These are phyloP conservation scores for Phytophthora constricta DNA, from an alignment of 352 stramenopile species.

Conservation along the genomic window DNA sequence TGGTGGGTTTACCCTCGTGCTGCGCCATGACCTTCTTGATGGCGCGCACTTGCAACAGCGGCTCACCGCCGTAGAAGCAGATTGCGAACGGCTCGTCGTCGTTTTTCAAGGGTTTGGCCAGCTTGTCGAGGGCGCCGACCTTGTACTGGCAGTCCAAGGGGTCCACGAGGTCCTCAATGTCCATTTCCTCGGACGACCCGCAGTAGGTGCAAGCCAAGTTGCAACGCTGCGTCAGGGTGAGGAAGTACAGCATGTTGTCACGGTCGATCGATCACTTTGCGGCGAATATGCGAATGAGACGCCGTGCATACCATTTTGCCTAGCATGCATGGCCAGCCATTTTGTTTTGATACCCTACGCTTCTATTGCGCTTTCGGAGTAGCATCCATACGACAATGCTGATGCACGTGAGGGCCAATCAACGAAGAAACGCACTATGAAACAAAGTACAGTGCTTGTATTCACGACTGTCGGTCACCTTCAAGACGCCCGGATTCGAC, in stretches of 20 bases:
- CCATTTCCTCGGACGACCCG: slow-evolving; percentile 43
- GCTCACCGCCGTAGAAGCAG: slow-evolving; percentile 50
- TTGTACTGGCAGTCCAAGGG: slow-evolving; percentile 35
- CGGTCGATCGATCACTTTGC: neutral
- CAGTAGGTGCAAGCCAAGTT: slow-evolving; percentile 49
- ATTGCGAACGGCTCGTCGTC: slow-evolving; percentile 38
- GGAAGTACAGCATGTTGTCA: slow-evolving; percentile 37
- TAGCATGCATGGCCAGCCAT: neutral
- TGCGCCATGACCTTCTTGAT: slow-evolving; percentile 51
- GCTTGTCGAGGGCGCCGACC: slow-evolving; percentile 22
- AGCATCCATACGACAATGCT: neutral
- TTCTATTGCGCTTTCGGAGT: neutral
- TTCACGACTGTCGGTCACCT: too few species aligned
- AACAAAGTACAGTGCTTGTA: slow-evolving; percentile 11
- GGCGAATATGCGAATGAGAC: neutral
- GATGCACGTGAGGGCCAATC: too few species aligned
- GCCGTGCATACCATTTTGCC: neutral
- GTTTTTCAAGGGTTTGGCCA: slow-evolving; percentile 23
- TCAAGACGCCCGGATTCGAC: too few species aligned
- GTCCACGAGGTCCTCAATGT: slow-evolving; percentile 37
- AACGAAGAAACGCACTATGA: neutral
- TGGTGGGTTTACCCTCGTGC: slow-evolving; percentile 31
- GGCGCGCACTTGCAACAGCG: slow-evolving; percentile 36
- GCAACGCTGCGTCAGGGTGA: slow-evolving; percentile 37
- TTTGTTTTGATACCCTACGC: neutral